A percentile compares a stretch with the other conserved stretches of the same genome.
Conservation (phyloP, 2,329 filamentous ascomycete species). For the Rasamsonia emersonii region DNA sequence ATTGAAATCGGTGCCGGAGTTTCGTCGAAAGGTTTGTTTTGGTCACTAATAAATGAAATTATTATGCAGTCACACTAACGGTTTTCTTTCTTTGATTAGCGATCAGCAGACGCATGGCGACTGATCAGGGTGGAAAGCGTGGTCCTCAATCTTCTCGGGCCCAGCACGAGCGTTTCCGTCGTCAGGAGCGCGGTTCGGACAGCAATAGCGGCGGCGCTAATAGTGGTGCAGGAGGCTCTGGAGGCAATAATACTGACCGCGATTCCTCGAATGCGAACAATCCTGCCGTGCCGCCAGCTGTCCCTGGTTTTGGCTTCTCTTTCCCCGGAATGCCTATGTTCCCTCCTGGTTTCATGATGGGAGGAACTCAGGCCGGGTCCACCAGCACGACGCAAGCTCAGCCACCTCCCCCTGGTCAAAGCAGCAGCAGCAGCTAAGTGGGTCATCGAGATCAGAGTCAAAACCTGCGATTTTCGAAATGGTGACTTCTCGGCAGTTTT, state of each 20-base stretch:
- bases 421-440: constrained; percentile 13
- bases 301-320: constrained; percentile 49
- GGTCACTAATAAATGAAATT: background rate
- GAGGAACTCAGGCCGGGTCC: constrained; percentile 24
- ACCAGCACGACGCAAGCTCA: constrained; percentile 22
- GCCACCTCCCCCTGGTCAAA: constrained; percentile 31
- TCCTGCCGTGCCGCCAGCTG: constrained; percentile 45
- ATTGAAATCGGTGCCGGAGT: constrained; percentile 98
- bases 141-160: constrained; percentile 40
- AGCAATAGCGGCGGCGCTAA: constrained; percentile 18
- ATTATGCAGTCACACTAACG: no score
- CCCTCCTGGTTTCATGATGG: constrained; percentile 40
- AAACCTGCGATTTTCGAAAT: constrained; percentile 1
- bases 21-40: constrained; percentile 66
- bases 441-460: background rate
- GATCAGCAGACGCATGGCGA: constrained; percentile 44
- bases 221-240: constrained; percentile 14
- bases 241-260: constrained; percentile 23
- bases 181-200: constrained; percentile 23
- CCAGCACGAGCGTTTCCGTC: constrained; percentile 23
- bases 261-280: constrained; percentile 31
- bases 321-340: constrained; percentile 42
- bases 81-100: constrained; percentile 21
- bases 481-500: background rate
- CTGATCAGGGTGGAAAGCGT: constrained; percentile 41